These are phyloP conservation scores for Aspergillus felis DNA, from an alignment of 2,329 filamentous ascomycete species.

Conservation along the genomic window DNA sequence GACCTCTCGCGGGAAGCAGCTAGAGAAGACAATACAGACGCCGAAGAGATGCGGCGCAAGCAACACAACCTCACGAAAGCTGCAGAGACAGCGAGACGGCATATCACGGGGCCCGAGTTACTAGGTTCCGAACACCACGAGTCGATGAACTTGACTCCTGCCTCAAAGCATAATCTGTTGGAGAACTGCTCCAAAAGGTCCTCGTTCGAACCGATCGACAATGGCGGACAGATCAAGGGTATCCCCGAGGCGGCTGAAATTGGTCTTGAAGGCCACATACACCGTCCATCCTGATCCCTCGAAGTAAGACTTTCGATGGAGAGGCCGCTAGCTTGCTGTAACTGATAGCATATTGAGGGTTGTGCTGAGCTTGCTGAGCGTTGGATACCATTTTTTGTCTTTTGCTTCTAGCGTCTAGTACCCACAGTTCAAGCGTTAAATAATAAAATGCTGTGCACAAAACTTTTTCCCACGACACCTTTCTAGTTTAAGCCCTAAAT, in stretches of 20 bases:
- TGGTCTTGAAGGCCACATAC: slow-evolving; percentile 36
- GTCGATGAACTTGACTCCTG: slow-evolving; percentile 28
- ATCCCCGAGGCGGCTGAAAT: slow-evolving; percentile 53
- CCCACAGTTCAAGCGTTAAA: not conserved
- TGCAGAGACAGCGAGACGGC: slow-evolving; percentile 70
- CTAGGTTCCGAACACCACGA: slow-evolving; percentile 66
- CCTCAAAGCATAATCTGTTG: slow-evolving; percentile 20
- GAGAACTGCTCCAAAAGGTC: slow-evolving; percentile 16
- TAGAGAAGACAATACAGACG: slow-evolving; percentile 38
- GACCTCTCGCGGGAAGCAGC: slow-evolving; percentile 46
- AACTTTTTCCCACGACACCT: not conserved
- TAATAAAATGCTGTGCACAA: not conserved
- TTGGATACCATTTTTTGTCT: not conserved
- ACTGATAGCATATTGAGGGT: not conserved
- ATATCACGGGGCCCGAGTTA: slow-evolving; percentile 77
- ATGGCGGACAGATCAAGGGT: slow-evolving; percentile 52
- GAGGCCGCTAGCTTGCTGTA: not conserved
- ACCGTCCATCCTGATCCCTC: slow-evolving; percentile 16
- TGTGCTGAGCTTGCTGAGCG: not conserved
- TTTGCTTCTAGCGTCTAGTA: not conserved
- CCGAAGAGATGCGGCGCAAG: slow-evolving; percentile 44
- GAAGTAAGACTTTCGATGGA: not conserved
- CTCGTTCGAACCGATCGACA: slow-evolving; percentile 21
- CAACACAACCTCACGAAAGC: slow-evolving; percentile 70
- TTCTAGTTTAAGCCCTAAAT: not conserved